These are phyloP conservation scores for Benincasa hispida DNA, from an alignment of 306 rosid genomes.

Conservation along the genomic window DNA sequence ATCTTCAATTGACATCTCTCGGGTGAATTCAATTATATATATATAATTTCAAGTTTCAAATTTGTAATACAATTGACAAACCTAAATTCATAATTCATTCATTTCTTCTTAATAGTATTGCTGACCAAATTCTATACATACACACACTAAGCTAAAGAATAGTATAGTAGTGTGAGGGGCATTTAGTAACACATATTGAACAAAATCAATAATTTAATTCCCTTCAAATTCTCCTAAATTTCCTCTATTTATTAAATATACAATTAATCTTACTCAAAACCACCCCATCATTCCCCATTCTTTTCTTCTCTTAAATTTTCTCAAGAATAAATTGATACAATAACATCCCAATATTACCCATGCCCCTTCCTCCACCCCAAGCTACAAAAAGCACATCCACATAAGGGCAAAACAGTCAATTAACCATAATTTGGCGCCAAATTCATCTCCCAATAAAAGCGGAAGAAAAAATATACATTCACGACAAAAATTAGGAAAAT, in stretches of 20 bases:
- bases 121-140: not conserved
- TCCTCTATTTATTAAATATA: not conserved
- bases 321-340: not conserved
- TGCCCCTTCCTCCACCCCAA: not conserved
- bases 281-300: not conserved
- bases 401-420: not conserved
- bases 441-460: not conserved
- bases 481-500: not conserved
- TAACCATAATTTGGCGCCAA: not conserved
- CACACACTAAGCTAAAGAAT: not conserved
- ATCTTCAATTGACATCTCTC: too few species aligned
- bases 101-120: too few species aligned
- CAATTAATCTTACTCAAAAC: slow-evolving; percentile 1
- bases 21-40: too few species aligned
- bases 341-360: not conserved
- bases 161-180: not conserved
- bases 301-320: not conserved
- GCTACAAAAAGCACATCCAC: not conserved
- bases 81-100: too few species aligned
- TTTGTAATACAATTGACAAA: too few species aligned
- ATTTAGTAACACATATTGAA: not conserved
- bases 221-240: not conserved
- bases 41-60: too few species aligned
- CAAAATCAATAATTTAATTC: not conserved
- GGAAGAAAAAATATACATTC: not conserved